Evolutionary conservation across 176 grass and related monocot genomes (phyloP).

Genomic region (Avena atlantica): DNA sequence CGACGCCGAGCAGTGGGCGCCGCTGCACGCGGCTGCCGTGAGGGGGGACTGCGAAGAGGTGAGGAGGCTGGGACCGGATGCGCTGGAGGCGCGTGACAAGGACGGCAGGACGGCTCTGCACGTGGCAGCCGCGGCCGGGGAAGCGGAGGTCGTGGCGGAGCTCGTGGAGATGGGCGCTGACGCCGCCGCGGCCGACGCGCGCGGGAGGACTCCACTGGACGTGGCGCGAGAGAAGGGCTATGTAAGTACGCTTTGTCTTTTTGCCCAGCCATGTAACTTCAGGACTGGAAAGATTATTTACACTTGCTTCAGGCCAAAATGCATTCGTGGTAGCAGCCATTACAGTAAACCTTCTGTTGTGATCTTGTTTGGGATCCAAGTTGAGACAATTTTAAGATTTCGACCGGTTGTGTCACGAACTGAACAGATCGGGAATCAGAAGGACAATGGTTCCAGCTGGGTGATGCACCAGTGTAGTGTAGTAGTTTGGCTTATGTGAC

Average conservation of each 20-base stretch:
- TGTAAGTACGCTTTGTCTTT: conserved; percentile 55
- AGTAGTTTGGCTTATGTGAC: conserved; percentile 34
- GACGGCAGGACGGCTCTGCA: conserved; percentile 71
- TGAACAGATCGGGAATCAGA: not conserved
- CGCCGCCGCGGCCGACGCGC: conserved; percentile 43
- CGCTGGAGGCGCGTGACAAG: conserved; percentile 48
- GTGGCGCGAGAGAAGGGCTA: conserved; percentile 77
- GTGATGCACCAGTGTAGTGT: not conserved
- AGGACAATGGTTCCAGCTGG: conserved; percentile 27
- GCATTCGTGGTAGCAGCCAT: not conserved
- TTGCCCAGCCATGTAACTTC: not conserved
- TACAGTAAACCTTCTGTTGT: no score
- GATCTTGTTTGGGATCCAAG: no score
- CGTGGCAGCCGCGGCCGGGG: conserved; percentile 57
- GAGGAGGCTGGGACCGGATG: conserved; percentile 57
- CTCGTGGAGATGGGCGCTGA: conserved; percentile 82
- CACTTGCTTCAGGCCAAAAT: not conserved
- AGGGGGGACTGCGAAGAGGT: conserved; percentile 61
- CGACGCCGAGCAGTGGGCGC: conserved; percentile 54
- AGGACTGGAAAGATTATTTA: not conserved
- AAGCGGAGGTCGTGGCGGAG: conserved; percentile 57
- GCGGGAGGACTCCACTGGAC: conserved; percentile 62
- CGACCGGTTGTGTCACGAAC: conserved; percentile 18
- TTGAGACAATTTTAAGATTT: not conserved
- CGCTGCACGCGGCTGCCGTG: conserved; percentile 64